These are phyloP conservation scores for Lichtheimia hyalospora DNA, from an alignment of 371 early-diverging fungal genomes.

Conservation along the genomic window DNA sequence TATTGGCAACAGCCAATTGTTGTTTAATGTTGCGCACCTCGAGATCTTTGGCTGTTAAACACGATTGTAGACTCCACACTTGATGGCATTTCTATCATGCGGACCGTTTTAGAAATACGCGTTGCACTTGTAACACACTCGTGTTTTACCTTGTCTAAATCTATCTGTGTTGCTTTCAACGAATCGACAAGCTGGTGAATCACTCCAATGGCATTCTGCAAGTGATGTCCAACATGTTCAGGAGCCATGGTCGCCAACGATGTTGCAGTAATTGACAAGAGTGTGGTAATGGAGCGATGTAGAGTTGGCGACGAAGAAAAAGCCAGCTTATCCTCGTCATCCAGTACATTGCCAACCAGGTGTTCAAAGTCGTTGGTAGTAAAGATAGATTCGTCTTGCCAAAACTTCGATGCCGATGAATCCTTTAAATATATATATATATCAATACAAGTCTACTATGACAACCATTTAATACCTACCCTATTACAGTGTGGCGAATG, in stretches of 20 bases:
- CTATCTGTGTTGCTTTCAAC: conserved; percentile 11
- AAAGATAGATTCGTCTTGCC: neutral
- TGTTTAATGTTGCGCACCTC: conserved; percentile 29
- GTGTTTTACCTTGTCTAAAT: conserved; percentile 16
- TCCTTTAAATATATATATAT: too few relatives aligned
- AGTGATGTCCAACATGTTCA: conserved; percentile 16
- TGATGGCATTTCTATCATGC: conserved; percentile 17
- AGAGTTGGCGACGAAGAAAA: neutral
- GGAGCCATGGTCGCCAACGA: conserved; percentile 16
- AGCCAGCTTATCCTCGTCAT: too few relatives aligned
- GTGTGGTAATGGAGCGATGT: neutral
- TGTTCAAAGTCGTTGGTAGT: neutral
- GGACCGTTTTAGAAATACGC: neutral
- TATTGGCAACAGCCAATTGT: conserved; percentile 12
- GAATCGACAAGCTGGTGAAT: conserved; percentile 20
- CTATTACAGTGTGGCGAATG: conserved; percentile 15
- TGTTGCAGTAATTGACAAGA: neutral
- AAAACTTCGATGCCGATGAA: neutral
- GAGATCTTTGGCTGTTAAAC: conserved; percentile 27
- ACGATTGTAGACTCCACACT: conserved; percentile 23
- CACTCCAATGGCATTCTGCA: conserved; percentile 21
- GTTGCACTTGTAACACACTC: too few relatives aligned
- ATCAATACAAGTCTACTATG: too few relatives aligned
- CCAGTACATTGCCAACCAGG: neutral
- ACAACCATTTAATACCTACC: neutral